Base-by-base conservation (phyloP, 257 asterid genomes). In the Gynochthodes officinalis region DNA sequence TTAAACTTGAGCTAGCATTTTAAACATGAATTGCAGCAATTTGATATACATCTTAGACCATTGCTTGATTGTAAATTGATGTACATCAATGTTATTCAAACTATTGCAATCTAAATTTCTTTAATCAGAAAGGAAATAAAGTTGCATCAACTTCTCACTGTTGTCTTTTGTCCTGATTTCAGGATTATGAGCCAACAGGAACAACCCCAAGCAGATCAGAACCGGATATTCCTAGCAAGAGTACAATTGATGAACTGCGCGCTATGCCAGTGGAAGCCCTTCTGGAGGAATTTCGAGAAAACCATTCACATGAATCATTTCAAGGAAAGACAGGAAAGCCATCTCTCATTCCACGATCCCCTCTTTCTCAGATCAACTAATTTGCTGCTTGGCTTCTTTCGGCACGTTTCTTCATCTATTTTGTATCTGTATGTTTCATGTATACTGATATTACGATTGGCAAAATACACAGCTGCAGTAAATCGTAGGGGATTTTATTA, bases 131-230 rank as follows among this genome's bases (percentile, higher is more conserved):
- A 39, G 7, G 57, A 6, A 27, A 49, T 13, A n/a, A 1, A 21
- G 28, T 15, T 64, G 25, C 49, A n/a, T 25, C 42, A 53, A 62
- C n/a, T 15, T 74, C 35, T 35, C 13, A 60, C 28, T 50, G 54
- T 44, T 73, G 59, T 37, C 25, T 67, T 43, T 42, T 64, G 37
- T 52, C 13, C 18, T 69, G 53, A 27, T 37, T 44, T 44, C 81
- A 92, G 96, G 96, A 87, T 68, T 92, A 92, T 54, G 92, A 87
- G 78, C 83, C 96, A 48, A 90, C 92, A 2, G 96, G 98, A 18
- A 77, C 82, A 33, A 88, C 96, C 11, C 98, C 98, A 19, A 59
- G 54, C n/a, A 77, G 89, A 67, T 60, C 70, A 15, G 96, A 92
- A 81, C 70, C 84, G 0, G 91, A 86, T 67, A 78, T 87, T 76